Conservation (phyloP, 495 filamentous ascomycete species). For the Podospora sp. region DNA sequence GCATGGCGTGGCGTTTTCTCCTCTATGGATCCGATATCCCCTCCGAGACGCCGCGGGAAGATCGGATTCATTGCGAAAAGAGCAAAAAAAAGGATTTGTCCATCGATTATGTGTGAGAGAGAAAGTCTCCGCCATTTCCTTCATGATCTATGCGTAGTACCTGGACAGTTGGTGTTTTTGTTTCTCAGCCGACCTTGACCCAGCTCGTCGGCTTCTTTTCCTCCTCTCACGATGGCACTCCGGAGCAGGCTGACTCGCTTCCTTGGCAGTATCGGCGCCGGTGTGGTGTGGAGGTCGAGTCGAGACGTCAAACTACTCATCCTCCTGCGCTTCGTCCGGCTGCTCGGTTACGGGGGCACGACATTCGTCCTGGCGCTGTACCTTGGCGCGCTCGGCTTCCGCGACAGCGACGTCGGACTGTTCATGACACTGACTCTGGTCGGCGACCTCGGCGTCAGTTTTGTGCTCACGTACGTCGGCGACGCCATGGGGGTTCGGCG, state of each 20-base stretch:
- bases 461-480: slow-evolving; percentile 2
- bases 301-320: slow-evolving; percentile 12
- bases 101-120: no score
- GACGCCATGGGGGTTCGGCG: slow-evolving; percentile 12
- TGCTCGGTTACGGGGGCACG: slow-evolving; percentile 11
- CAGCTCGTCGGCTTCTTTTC: neutral
- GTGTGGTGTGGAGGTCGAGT: neutral
- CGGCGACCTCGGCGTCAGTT: slow-evolving; percentile 11
- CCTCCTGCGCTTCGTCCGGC: slow-evolving; percentile 6
- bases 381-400: neutral
- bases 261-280: slow-evolving; percentile 7
- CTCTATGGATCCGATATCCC: no score
- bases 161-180: no score
- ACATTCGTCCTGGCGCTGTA: slow-evolving; percentile 9
- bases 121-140: no score
- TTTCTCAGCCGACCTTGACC: neutral
- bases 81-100: no score
- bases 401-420: slow-evolving; percentile 4
- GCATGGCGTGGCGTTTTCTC: no score
- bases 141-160: no score
- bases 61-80: no score
- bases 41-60: no score
- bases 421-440: slow-evolving; percentile 12
- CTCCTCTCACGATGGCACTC: neutral
- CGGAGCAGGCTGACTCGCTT: neutral